Base-by-base conservation (phyloP, 139 green algal genomes). In the Mychonastes homosphaera region DNA sequence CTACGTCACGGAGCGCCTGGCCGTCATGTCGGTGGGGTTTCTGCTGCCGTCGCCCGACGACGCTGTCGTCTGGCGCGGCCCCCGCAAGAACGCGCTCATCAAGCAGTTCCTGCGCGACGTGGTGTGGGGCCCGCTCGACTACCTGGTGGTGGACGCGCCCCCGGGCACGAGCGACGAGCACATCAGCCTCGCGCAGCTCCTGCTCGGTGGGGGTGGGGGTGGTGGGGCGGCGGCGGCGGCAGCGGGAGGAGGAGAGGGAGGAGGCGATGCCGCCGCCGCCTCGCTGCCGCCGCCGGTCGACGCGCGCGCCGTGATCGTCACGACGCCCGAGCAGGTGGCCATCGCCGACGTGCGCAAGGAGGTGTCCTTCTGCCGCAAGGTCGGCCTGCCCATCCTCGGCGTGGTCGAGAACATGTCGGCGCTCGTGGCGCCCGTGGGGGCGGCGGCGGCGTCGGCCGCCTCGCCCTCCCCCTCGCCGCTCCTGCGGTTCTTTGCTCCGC, bases 11-110 rank as follows among this genome's bases (percentile, higher is more conserved):
- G 92, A 97, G 36, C 92, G 92, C 75, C 78, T 99, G 50, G 86
- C 77, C 0, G 90, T 99, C 52, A 98, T 99, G 92, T 95, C 84
- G 47, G 97, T 98, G 75, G 73, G 89, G 18, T 98, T 98, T 68
- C 85, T 99, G 84, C 81, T 99, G 47, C 81, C 85, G 4, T 83
- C 95, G 73, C 76, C 81, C 15, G 89, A 98, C 56, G 91, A 98
- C 30, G 85, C 92, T 1, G 90, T 99, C 40, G 89, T 99, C 32
- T 99, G 92, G 92, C 70, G 92, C 0, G 92, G 92, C 0, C 92
- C 92, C 1, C 73, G 83, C 41, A 97, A 97, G 77, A 97, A 97
- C 62, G 84, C 75, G 19, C 77, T 96, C 19, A 96, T 95, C 72
- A 95, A 93, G 75, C 87, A 97, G 70, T 98, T 99, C 59, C 71